phyloP scores from a whole-genome alignment of 2,329 filamentous ascomycete species.

The Aspergillus neotritici region DNA sequence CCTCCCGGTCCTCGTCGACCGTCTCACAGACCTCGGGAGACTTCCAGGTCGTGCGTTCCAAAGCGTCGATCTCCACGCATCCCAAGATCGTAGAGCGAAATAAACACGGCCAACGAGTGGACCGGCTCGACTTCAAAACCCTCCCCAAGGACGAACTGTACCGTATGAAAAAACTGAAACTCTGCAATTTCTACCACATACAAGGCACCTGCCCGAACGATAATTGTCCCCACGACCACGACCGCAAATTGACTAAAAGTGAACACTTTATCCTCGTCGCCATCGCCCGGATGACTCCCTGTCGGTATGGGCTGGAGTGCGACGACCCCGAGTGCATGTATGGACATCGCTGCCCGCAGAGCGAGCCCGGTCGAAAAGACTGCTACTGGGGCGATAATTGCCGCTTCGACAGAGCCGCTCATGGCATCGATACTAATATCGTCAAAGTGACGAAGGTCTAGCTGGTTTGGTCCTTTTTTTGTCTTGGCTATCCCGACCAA shows the following conservation, averaged over 20 bases:
- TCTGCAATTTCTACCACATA: slow-evolving; percentile 59
- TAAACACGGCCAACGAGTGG: slow-evolving; percentile 55
- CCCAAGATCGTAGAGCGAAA: slow-evolving; percentile 49
- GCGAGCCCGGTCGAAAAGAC: slow-evolving; percentile 46
- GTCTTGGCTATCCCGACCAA: slow-evolving; percentile 1
- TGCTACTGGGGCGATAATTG: slow-evolving; percentile 56
- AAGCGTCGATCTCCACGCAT: slow-evolving; percentile 25
- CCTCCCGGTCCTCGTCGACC: slow-evolving; percentile 30
- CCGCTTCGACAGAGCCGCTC: slow-evolving; percentile 53
- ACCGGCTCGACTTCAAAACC: slow-evolving; percentile 46
- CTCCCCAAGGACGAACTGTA: slow-evolving; percentile 53
- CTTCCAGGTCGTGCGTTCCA: slow-evolving; percentile 36
- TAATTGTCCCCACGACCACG: slow-evolving; percentile 51
- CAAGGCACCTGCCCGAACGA: slow-evolving; percentile 53
- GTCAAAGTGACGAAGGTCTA: slow-evolving; percentile 49
- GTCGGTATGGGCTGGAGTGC: slow-evolving; percentile 53
- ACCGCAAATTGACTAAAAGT: slow-evolving; percentile 48
- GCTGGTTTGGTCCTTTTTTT: slow-evolving; percentile 2
- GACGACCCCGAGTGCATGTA: slow-evolving; percentile 58
- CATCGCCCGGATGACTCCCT: slow-evolving; percentile 59
- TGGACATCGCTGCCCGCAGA: slow-evolving; percentile 57
- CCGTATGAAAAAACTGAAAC: slow-evolving; percentile 56
- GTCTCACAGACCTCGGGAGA: slow-evolving; percentile 34
- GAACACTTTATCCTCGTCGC: slow-evolving; percentile 52
- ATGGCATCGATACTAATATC: slow-evolving; percentile 53